These are phyloP conservation scores for Oryza longistaminata DNA, from an alignment of 176 grass and related monocot genomes.

Conservation along the genomic window DNA sequence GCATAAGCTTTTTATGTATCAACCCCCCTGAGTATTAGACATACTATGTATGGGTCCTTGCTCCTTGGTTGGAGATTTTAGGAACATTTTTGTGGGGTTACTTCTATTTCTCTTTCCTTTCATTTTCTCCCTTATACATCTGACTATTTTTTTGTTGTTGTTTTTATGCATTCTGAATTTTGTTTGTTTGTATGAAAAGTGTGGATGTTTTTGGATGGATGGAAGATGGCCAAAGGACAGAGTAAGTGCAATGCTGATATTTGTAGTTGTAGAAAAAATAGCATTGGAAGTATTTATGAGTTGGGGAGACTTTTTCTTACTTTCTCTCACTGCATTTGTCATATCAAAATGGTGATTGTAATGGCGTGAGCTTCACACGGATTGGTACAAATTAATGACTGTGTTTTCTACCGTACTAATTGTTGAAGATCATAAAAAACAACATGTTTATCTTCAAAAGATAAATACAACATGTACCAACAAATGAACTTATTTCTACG, in stretches of 20 bases:
- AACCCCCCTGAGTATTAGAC: neutral
- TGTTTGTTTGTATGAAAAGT: constrained; percentile 4
- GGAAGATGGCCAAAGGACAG: neutral
- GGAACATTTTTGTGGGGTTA: neutral
- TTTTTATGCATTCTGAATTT: constrained; percentile 27
- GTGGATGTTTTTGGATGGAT: constrained; percentile 22
- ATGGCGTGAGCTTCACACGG: neutral
- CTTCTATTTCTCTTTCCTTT: neutral
- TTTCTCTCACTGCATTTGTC: neutral
- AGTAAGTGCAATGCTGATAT: neutral
- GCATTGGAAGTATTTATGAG: neutral
- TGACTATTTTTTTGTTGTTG: constrained; percentile 10
- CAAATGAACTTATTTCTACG: neutral
- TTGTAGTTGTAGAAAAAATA: neutral
- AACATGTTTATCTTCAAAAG: neutral
- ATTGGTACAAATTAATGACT: neutral
- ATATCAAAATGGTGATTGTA: neutral
- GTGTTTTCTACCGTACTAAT: neutral
- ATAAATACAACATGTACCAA: neutral
- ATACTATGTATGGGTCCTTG: neutral
- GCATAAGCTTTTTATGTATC: neutral
- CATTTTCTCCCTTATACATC: constrained; percentile 16
- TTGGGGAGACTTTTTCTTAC: neutral
- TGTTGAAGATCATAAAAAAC: neutral
- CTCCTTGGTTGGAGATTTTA: constrained; percentile 18